These are phyloP conservation scores for Udeniomyces megalosporus DNA, from an alignment of 768 basidiomycete genomes.

Conservation along the genomic window DNA sequence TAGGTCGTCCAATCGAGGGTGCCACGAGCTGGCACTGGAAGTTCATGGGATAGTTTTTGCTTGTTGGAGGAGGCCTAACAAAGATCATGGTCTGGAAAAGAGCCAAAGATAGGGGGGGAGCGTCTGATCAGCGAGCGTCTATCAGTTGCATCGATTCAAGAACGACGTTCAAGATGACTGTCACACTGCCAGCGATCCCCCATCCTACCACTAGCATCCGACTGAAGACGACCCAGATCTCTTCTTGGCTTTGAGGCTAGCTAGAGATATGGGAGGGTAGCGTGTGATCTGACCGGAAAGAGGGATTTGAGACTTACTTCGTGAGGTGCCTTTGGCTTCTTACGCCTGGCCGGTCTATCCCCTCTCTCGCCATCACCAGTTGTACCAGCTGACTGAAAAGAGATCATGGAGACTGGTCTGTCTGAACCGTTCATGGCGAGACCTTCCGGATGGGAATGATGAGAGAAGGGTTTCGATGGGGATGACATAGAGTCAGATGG, in stretches of 20 bases:
- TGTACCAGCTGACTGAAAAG: not conserved
- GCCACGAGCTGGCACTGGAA: constrained; percentile 15
- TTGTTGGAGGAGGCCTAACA: constrained; percentile 6
- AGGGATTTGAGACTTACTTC: not conserved
- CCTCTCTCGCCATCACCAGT: not conserved
- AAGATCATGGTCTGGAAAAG: constrained; percentile 6
- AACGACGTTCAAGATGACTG: no score
- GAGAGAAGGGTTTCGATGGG: not conserved
- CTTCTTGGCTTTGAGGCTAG: no score
- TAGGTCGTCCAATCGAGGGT: not conserved
- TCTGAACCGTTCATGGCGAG: not conserved
- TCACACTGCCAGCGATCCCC: no score
- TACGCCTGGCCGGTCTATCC: not conserved
- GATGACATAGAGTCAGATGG: not conserved
- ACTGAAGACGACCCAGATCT: no score
- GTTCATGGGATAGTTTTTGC: constrained; percentile 9
- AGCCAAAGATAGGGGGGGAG: not conserved
- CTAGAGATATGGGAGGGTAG: no score
- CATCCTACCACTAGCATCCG: no score
- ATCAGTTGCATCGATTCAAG: no score
- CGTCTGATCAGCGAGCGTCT: not conserved
- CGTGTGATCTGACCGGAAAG: no score
- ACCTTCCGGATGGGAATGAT: not conserved
- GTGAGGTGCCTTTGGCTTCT: not conserved
- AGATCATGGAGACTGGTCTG: not conserved